Evolutionary conservation across 805 yeast genomes (phyloP).

Genomic region (Kazachstania viticola): DNA sequence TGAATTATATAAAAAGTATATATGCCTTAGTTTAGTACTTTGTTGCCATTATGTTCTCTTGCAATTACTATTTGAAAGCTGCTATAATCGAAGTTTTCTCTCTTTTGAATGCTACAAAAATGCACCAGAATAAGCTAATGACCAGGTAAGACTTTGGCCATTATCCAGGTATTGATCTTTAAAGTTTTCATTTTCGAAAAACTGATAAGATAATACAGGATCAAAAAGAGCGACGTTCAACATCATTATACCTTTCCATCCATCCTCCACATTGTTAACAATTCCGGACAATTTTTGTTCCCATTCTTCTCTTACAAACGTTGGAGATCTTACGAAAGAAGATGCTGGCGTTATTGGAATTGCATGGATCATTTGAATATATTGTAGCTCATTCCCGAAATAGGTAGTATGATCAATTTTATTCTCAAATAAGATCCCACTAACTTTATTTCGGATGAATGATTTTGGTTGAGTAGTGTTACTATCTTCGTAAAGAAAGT

Average conservation of each 20-base stretch:
- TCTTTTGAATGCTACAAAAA: slow-evolving; percentile 7
- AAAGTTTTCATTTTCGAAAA: slow-evolving; percentile 48
- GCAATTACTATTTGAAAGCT: too few species aligned
- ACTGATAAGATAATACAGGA: slow-evolving; percentile 50
- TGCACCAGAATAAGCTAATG: slow-evolving; percentile 56
- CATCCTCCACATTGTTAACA: slow-evolving; percentile 41
- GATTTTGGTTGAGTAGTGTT: slow-evolving; percentile 45
- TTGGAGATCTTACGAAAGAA: slow-evolving; percentile 40
- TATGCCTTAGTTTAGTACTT: too few species aligned
- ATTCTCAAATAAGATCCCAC: slow-evolving; percentile 66
- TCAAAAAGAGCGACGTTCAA: slow-evolving; percentile 66
- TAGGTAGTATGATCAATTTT: slow-evolving; percentile 65
- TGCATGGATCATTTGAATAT: slow-evolving; percentile 72
- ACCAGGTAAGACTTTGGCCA: slow-evolving; percentile 85
- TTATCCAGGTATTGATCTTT: slow-evolving; percentile 50
- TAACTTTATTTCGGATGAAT: slow-evolving; percentile 52
- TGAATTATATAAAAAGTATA: too few species aligned
- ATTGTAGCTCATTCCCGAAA: slow-evolving; percentile 61
- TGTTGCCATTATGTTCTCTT: too few species aligned
- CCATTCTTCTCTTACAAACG: slow-evolving; percentile 58
- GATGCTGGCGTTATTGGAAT: slow-evolving; percentile 62
- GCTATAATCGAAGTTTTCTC: too few species aligned
- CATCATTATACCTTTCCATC: slow-evolving; percentile 66
- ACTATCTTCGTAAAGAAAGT: slow-evolving; percentile 42
- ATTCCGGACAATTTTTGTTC: slow-evolving; percentile 35